Base-by-base conservation (phyloP, 192 early-diverging fungal genomes). In the Linnemannia exigua region DNA sequence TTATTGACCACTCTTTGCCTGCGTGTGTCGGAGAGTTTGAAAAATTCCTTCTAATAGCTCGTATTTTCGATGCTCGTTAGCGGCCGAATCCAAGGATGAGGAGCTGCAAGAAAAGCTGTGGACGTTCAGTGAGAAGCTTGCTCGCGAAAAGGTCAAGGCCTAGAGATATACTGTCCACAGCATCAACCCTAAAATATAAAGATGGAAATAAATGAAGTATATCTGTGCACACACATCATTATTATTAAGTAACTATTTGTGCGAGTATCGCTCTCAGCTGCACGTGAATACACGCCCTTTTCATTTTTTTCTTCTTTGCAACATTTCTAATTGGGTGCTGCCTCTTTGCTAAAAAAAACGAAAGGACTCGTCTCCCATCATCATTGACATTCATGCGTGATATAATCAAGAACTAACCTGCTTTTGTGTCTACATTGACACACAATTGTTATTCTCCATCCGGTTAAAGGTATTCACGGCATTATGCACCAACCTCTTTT, bases 111-210 rank as follows among this genome's bases (percentile, higher is more conserved):
- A 81, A 35, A 72, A 73, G 35, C 47, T 87, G 31, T 87, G 85
- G 85, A 67, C 52, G 20, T 87, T 63, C 48, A 77, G 77, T n/a
- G 85, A 87, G 33, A 47, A 79, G 36, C 41, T 84, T n/a, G 67
- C 44, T n/a, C 31, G 31, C 1, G 38, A 79, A n/a, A 71, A 73
- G 38, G 46, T 79, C 22, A 46, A 67, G 37, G 63, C 31, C 0
- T 74, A 74, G 36, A 58, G 14, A n/a, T n/a, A n/a, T n/a, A n/a
- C n/a, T n/a, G n/a, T n/a, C n/a, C n/a, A n/a, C n/a, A n/a, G n/a
- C n/a, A n/a, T n/a, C n/a, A n/a, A n/a, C n/a, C n/a, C n/a, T n/a
- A n/a, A n/a, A n/a, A n/a, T n/a, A n/a, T n/a, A n/a, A n/a, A n/a
- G n/a, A n/a, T n/a, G n/a, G n/a, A n/a, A n/a, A n/a, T n/a, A n/a